Evolutionary conservation across 768 basidiomycete species (phyloP).

Genomic region (Dentipellis sp.): DNA sequence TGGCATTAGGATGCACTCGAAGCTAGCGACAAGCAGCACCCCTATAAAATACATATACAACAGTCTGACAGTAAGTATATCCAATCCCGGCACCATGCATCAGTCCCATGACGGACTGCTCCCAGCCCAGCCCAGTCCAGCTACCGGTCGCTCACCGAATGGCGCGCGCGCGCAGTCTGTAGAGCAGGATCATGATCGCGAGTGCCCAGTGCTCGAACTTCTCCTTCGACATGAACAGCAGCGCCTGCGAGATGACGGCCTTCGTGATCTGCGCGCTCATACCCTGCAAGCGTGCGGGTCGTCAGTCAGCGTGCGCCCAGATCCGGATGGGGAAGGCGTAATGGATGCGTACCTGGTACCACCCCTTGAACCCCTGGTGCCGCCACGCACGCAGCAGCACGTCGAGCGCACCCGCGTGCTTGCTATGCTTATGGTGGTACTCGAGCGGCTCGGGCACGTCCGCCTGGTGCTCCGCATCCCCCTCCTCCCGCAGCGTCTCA

Average conservation of each 20-base stretch:
- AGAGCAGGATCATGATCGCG: constrained; percentile 47
- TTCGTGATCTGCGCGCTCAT: constrained; percentile 96
- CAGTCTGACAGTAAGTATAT: too few relatives aligned
- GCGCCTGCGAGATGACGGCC: constrained; percentile 89
- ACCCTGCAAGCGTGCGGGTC: constrained; percentile 40
- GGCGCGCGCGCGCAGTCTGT: constrained; percentile 1
- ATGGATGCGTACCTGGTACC: constrained; percentile 74
- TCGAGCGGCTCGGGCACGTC: constrained; percentile 27
- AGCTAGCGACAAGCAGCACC: too few relatives aligned
- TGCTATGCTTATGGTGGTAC: constrained; percentile 35
- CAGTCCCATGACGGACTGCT: background rate
- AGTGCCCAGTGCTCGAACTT: constrained; percentile 90
- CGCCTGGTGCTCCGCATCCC: constrained; percentile 27
- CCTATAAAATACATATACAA: too few relatives aligned
- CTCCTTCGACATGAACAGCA: constrained; percentile 96
- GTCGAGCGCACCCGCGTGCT: constrained; percentile 66
- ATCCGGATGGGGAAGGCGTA: constrained; percentile 1
- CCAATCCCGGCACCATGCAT: background rate
- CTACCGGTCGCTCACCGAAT: background rate
- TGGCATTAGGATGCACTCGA: too few relatives aligned
- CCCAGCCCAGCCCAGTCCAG: too few relatives aligned
- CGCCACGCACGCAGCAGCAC: constrained; percentile 64
- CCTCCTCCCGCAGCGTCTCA: constrained; percentile 9
- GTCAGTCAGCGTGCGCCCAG: background rate
- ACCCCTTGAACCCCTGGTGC: constrained; percentile 78